Percentiles rank a stretch among this genome's conserved stretches.
Evolutionary conservation across 75 land plant species (phyloP).

Genomic region (Sequoiadendron giganteum): DNA sequence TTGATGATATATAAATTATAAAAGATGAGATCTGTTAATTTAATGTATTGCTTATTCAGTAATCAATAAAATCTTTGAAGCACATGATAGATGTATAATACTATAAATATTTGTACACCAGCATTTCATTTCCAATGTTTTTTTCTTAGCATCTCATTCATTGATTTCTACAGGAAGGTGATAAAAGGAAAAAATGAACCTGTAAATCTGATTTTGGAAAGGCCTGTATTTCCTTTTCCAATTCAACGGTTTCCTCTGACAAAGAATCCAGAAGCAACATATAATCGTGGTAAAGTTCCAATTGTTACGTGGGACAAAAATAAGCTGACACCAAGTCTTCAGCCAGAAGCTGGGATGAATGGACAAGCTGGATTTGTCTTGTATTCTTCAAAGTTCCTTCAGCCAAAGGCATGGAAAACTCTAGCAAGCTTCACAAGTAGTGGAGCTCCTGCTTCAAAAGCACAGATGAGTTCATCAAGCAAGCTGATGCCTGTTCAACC

Average conservation of each 20-base stretch:
- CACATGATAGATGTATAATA: not conserved
- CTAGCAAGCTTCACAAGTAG: conserved; percentile 24
- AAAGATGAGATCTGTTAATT: not conserved
- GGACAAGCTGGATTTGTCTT: conserved; percentile 66
- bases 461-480: conserved; percentile 15
- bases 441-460: conserved; percentile 9
- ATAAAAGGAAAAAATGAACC: conserved; percentile 61
- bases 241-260: conserved; percentile 47
- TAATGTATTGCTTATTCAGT: not conserved
- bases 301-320: conserved; percentile 74
- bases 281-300: conserved; percentile 68
- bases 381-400: conserved; percentile 59
- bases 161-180: conserved; percentile 46
- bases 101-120: not conserved
- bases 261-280: conserved; percentile 40
- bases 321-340: conserved; percentile 35
- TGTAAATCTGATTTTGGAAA: conserved; percentile 75
- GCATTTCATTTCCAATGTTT: conserved; percentile 6
- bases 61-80: not conserved
- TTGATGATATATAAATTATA: not conserved
- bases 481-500: conserved; percentile 6
- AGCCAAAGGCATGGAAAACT: conserved; percentile 53
- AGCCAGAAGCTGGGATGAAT: conserved; percentile 21
- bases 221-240: conserved; percentile 71
- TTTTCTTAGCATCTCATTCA: not conserved